Percentiles rank a stretch among this genome's conserved stretches.
Conservation (phyloP, 164 flowering plant species). For the Euptelea pleiosperma region DNA sequence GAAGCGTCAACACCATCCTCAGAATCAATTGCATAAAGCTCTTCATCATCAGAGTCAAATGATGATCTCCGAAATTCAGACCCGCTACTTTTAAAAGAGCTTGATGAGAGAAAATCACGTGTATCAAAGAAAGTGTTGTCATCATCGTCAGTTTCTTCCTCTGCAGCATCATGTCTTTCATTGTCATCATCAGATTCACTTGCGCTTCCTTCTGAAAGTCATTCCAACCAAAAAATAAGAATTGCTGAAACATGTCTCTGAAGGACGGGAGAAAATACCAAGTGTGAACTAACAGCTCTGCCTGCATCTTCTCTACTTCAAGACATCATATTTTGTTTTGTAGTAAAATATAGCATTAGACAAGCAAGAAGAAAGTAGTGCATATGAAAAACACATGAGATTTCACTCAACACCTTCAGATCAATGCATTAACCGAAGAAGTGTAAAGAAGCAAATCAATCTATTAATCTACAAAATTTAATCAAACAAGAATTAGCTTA, state of each 20-base stretch:
- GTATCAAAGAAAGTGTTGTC: constrained; percentile 82
- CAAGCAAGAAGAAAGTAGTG: not conserved
- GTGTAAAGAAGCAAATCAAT: too few relatives aligned
- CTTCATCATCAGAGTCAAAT: constrained; percentile 57
- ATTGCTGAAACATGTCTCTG: too few relatives aligned
- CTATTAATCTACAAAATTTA: too few relatives aligned
- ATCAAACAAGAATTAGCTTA: too few relatives aligned
- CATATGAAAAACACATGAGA: not conserved
- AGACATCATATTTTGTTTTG: not conserved
- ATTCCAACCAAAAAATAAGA: too few relatives aligned
- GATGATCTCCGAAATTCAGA: constrained; percentile 70
- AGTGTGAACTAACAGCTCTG: not conserved
- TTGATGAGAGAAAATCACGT: constrained; percentile 76
- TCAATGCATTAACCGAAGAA: too few relatives aligned
- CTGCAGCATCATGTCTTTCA: constrained; percentile 77
- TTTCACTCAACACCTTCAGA: too few relatives aligned
- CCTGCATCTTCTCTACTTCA: not conserved
- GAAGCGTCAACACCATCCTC: constrained; percentile 57
- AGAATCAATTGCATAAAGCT: constrained; percentile 31
- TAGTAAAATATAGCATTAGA: not conserved
- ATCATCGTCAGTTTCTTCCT: too few relatives aligned
- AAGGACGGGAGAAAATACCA: too few relatives aligned
- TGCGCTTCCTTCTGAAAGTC: constrained; percentile 60
- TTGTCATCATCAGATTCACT: constrained; percentile 84
- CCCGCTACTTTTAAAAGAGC: constrained; percentile 78